Base-by-base conservation (phyloP, 192 early-diverging fungal species). In the Diversispora eburnea region DNA sequence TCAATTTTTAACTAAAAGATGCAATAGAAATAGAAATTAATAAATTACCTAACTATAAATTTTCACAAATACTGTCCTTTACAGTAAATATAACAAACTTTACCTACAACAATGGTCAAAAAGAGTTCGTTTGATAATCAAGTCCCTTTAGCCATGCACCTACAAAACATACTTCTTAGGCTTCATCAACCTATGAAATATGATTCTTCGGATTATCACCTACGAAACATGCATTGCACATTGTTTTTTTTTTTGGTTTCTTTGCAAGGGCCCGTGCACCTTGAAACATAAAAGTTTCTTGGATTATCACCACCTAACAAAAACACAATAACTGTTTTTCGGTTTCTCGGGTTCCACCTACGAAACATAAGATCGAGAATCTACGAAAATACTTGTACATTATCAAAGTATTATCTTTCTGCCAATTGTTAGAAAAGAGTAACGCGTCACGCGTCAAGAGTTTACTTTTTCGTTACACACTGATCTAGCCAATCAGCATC, bases 1-100 rank as follows among this genome's bases (percentile, higher is more conserved):
- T n/a, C n/a, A n/a, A n/a, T n/a, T n/a, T n/a, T n/a, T n/a, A n/a
- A n/a, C n/a, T n/a, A n/a, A n/a, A n/a, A n/a, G n/a, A n/a, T n/a
- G n/a, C n/a, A n/a, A n/a, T n/a, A n/a, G n/a, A n/a, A n/a, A n/a
- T n/a, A n/a, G n/a, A n/a, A n/a, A n/a, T n/a, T n/a, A n/a, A n/a
- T n/a, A n/a, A 60, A 60, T 60, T 20, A 60, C 59, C 59, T 60
- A 60, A 60, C 59, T 60, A 64, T 64, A 64, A 64, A 64, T 64
- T 64, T 64, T 64, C 62, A 64, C 62, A 64, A 25, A 64, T 64
- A 64, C 62, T 64, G 62, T 42, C 62, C 62, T n/a, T 64, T 64
- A 64, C 62, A 64, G 62, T 64, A 64, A 64, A 42, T 64, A 64
- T 64, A 64, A n/a, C 62, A 64, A 64, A 64, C 62, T 64, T 64